Percentiles rank a stretch among this genome's conserved stretches.
phyloP scores from a whole-genome alignment of 495 filamentous ascomycete species.

The Lepidopterella palustris region DNA sequence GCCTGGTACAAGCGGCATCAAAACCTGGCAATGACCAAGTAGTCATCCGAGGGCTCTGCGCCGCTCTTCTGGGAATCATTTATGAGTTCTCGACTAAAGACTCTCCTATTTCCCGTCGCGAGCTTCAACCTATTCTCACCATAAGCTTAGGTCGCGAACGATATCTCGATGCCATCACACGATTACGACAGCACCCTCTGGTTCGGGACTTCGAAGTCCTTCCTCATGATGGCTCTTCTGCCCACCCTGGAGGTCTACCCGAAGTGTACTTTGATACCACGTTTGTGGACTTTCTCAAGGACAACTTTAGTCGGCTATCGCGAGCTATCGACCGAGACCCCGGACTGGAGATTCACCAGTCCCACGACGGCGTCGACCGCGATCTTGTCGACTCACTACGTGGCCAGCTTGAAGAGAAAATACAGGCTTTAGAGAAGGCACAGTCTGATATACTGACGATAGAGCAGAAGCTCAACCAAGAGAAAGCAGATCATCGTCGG shows the following conservation, averaged over 20 bases:
- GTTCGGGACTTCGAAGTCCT: constrained; percentile 90
- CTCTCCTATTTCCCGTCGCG: constrained; percentile 79
- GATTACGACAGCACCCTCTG: constrained; percentile 70
- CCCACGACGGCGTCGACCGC: constrained; percentile 36
- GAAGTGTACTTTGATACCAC: constrained; percentile 79
- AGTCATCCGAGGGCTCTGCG: constrained; percentile 76
- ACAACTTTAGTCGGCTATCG: constrained; percentile 81
- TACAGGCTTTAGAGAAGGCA: constrained; percentile 58
- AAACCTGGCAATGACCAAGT: constrained; percentile 50
- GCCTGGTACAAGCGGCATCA: constrained; percentile 67
- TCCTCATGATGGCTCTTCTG: constrained; percentile 55
- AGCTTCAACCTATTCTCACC: constrained; percentile 72
- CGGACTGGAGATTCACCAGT: constrained; percentile 64
- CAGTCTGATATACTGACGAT: constrained; percentile 61
- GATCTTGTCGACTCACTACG: constrained; percentile 68
- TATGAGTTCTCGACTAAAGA: constrained; percentile 99
- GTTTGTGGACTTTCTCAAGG: constrained; percentile 92
- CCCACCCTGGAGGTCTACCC: constrained; percentile 57
- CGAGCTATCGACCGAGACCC: constrained; percentile 90
- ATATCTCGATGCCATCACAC: constrained; percentile 79
- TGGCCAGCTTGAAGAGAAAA: constrained; percentile 67
- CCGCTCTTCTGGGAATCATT: constrained; percentile 75
- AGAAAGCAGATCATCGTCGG: constrained; percentile 65
- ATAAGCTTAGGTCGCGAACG: constrained; percentile 77
- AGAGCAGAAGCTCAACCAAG: constrained; percentile 66